Evolutionary conservation across 2,329 filamentous ascomycete species (phyloP).

Genomic region (Tolypocladium pustulatum): DNA sequence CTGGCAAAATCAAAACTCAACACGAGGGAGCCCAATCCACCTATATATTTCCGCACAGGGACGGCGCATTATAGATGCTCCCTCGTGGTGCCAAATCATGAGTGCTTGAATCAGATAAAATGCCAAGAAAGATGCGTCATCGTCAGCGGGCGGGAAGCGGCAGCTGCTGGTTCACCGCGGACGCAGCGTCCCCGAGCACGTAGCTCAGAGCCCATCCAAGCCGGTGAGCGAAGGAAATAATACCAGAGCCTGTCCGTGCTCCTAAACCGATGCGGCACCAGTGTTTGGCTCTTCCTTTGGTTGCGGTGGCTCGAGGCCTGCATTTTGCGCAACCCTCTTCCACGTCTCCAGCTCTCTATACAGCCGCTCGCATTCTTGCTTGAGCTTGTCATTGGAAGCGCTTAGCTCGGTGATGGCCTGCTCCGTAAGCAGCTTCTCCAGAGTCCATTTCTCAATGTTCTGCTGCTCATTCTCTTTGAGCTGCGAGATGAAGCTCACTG

Average conservation of each 20-base stretch:
- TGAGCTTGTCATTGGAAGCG: constrained; percentile 77
- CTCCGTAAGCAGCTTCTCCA: constrained; percentile 83
- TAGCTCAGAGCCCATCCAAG: background rate
- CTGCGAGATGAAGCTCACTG: constrained; percentile 88
- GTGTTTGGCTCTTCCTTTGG: constrained; percentile 24
- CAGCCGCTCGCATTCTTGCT: constrained; percentile 66
- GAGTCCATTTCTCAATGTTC: constrained; percentile 89
- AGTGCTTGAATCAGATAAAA: background rate
- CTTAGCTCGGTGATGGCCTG: constrained; percentile 84
- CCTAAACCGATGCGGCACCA: constrained; percentile 17
- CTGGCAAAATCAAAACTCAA: background rate
- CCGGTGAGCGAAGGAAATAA: background rate
- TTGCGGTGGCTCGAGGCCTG: constrained; percentile 38
- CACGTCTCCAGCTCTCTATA: constrained; percentile 71
- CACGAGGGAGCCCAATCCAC: background rate
- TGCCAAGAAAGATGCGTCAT: background rate
- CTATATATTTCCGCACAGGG: background rate
- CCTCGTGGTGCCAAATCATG: background rate
- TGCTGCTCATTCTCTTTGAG: constrained; percentile 89
- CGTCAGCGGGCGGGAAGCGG: background rate
- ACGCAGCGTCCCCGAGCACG: background rate
- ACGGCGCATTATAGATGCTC: background rate
- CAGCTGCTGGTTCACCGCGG: background rate
- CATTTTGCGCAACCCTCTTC: constrained; percentile 58
- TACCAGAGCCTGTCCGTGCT: constrained; percentile 3